Evolutionary conservation across 805 yeast genomes (phyloP).

Genomic region (Ogataea degrootiae): DNA sequence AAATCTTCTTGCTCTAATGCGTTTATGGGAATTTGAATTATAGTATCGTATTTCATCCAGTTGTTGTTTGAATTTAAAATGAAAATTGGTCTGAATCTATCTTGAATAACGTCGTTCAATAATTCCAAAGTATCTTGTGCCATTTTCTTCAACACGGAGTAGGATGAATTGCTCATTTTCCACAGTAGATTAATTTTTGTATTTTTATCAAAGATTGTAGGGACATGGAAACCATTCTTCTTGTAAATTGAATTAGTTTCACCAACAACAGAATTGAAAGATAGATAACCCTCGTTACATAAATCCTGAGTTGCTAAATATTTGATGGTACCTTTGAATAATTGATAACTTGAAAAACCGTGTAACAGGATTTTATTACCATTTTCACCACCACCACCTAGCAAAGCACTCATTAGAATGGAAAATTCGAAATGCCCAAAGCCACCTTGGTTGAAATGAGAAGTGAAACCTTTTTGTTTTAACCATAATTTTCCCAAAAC

Average conservation of each 20-base stretch:
- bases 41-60: constrained; percentile 62
- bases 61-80: constrained; percentile 52
- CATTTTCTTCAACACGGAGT: constrained; percentile 53
- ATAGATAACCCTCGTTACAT: constrained; percentile 54
- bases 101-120: constrained; percentile 74
- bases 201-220: constrained; percentile 71
- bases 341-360: constrained; percentile 90
- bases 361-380: constrained; percentile 75
- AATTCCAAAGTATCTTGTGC: constrained; percentile 65
- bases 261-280: constrained; percentile 55
- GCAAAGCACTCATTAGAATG: constrained; percentile 69
- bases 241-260: constrained; percentile 42
- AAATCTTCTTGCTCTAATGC: constrained; percentile 34
- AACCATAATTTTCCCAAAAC: constrained; percentile 87
- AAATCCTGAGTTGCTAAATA: constrained; percentile 80
- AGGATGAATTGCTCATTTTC: constrained; percentile 71
- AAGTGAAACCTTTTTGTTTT: constrained; percentile 74
- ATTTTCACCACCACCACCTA: constrained; percentile 75
- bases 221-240: constrained; percentile 60
- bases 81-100: constrained; percentile 76
- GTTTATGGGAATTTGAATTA: constrained; percentile 48
- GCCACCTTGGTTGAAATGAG: constrained; percentile 61
- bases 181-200: constrained; percentile 76
- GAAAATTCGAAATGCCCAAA: constrained; percentile 93
- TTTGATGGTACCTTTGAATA: constrained; percentile 82